These are phyloP conservation scores for Sugiyamaella novakii DNA, from an alignment of 1,139 yeast genomes.

Conservation along the genomic window DNA sequence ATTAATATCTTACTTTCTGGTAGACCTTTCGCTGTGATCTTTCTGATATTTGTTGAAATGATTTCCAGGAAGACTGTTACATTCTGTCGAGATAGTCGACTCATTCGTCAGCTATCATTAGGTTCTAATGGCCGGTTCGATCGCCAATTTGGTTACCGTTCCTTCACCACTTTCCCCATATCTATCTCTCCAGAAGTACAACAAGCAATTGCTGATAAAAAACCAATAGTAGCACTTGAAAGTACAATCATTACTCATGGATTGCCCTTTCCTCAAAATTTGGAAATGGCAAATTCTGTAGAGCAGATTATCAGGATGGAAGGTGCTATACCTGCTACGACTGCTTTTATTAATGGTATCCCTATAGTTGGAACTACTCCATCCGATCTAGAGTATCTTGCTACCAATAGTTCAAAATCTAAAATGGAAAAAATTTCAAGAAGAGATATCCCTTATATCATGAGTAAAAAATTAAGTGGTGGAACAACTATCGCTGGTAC, in stretches of 20 bases:
- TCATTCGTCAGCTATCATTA: too few relatives aligned
- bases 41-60: neutral
- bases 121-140: too few relatives aligned
- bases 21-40: neutral
- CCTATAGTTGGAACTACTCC: slow-evolving; percentile 67
- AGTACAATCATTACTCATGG: slow-evolving; percentile 92
- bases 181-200: slow-evolving; percentile 57
- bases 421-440: slow-evolving; percentile 67
- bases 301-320: slow-evolving; percentile 60
- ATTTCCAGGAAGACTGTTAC: neutral
- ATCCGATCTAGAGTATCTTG: slow-evolving; percentile 52
- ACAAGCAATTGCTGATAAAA: slow-evolving; percentile 57
- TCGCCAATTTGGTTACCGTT: neutral
- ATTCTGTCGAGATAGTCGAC: neutral
- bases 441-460: slow-evolving; percentile 74
- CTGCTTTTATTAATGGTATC: slow-evolving; percentile 71
- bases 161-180: neutral
- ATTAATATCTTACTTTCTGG: too few relatives aligned
- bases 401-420: slow-evolving; percentile 14
- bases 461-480: slow-evolving; percentile 66
- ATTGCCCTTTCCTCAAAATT: slow-evolving; percentile 75
- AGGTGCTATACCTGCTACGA: slow-evolving; percentile 85
- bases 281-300: slow-evolving; percentile 69
- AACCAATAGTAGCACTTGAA: slow-evolving; percentile 78
- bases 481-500: slow-evolving; percentile 93